These are phyloP conservation scores for Euphorbia lathyris DNA, from an alignment of 345 rosid species.

Conservation along the genomic window DNA sequence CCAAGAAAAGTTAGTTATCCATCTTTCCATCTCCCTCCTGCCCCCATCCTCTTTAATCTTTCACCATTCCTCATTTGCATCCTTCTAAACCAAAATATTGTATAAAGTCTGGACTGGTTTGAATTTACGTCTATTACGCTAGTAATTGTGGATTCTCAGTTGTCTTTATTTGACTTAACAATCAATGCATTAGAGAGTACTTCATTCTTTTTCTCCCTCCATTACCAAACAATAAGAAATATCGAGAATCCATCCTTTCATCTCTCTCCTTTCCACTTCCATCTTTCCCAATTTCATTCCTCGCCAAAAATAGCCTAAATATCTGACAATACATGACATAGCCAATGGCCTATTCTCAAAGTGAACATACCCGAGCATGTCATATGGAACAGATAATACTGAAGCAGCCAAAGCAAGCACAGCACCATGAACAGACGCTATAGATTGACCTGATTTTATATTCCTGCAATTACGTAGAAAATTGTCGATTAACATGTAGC, in stretches of 20 bases:
- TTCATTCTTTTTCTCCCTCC: not conserved
- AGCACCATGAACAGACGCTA: conserved; percentile 80
- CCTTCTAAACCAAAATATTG: no score
- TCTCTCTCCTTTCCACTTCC: not conserved
- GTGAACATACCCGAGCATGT: conserved; percentile 83
- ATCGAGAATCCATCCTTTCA: not conserved
- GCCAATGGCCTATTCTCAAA: conserved; percentile 5
- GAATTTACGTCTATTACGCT: no score
- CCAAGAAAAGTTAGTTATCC: not conserved
- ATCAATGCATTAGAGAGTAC: no score
- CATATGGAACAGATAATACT: conserved; percentile 93
- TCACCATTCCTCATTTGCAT: not conserved
- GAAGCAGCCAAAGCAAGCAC: conserved; percentile 97
- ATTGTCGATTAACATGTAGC: conserved; percentile 7
- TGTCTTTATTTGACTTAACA: no score
- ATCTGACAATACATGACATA: not conserved
- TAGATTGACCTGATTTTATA: conserved; percentile 35
- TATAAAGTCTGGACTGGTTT: no score
- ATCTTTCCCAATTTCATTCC: not conserved
- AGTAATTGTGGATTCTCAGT: no score
- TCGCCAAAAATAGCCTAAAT: not conserved
- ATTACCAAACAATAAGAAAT: not conserved
- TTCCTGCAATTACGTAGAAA: conserved; percentile 43
- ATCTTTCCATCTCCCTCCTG: not conserved
- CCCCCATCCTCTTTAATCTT: not conserved